Percentiles rank a stretch among this genome's conserved stretches.
These are phyloP conservation scores for Globisporangium canariense DNA, from an alignment of 352 stramenopile genomes.

Conservation along the genomic window DNA sequence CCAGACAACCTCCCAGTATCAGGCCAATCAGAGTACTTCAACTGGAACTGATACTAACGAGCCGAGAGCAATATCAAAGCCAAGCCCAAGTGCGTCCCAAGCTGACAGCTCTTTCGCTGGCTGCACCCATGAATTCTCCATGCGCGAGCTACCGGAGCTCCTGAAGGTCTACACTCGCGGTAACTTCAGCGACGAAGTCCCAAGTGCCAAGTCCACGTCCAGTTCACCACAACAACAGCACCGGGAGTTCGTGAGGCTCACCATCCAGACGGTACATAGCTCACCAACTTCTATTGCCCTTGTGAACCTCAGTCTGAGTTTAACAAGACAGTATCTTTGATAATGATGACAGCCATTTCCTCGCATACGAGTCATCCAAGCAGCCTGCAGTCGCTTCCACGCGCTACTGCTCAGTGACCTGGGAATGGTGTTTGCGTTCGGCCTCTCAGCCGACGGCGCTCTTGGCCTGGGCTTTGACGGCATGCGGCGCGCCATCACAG, in stretches of 20 bases:
- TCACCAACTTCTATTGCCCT: not conserved
- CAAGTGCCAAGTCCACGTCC: too few relatives aligned
- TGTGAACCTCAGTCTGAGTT: not conserved
- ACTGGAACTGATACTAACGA: not conserved
- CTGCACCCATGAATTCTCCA: not conserved
- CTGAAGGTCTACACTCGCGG: conserved; percentile 17
- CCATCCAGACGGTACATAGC: conserved; percentile 28
- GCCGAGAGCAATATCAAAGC: not conserved
- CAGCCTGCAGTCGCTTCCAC: conserved; percentile 54
- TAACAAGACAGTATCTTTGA: not conserved
- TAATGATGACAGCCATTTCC: conserved; percentile 36
- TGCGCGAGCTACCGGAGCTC: conserved; percentile 15
- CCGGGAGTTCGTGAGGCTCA: conserved; percentile 7
- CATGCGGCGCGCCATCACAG: conserved; percentile 1
- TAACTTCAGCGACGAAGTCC: conserved; percentile 1
- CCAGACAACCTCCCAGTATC: not conserved
- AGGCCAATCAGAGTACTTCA: not conserved
- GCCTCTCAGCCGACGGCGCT: conserved; percentile 45
- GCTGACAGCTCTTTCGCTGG: not conserved
- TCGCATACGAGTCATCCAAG: conserved; percentile 56
- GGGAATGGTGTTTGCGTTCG: conserved; percentile 60
- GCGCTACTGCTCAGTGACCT: conserved; percentile 63
- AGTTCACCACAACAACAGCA: not conserved
- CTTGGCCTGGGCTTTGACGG: conserved; percentile 34
- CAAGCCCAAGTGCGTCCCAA: not conserved